Conservation (phyloP, 2,329 filamentous ascomycete species). For the Aspergillus aculeatus region DNA sequence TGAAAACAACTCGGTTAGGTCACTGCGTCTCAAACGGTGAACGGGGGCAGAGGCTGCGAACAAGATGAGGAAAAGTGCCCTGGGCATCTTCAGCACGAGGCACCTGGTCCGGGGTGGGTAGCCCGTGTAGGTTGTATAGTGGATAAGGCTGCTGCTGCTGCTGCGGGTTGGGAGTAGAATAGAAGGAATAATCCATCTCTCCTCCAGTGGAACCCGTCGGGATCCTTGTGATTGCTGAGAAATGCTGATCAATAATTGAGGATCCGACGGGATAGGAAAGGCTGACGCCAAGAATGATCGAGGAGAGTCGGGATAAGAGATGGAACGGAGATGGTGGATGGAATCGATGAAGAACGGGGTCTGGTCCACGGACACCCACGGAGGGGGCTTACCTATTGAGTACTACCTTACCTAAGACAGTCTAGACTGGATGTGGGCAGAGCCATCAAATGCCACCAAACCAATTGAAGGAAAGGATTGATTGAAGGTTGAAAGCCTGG, state of each 20-base stretch:
- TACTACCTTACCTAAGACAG: not conserved
- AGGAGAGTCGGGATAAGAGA: not conserved
- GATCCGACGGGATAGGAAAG: not conserved
- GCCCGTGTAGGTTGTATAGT: constrained; percentile 11
- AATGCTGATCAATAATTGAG: not conserved
- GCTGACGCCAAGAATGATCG: not conserved
- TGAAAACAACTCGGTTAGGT: constrained; percentile 11
- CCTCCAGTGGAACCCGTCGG: not conserved
- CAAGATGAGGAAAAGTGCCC: constrained; percentile 39
- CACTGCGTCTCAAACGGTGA: not conserved
- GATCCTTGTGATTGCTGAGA: not conserved
- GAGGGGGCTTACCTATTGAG: too few species aligned
- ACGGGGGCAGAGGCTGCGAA: constrained; percentile 9
- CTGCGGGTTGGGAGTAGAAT: constrained; percentile 5
- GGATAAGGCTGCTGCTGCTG: constrained; percentile 13
- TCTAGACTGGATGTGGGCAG: not conserved
- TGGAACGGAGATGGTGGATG: not conserved
- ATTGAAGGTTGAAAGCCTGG: too few species aligned
- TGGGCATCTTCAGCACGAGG: constrained; percentile 47
- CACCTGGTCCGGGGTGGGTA: constrained; percentile 28
- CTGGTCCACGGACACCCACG: too few species aligned
- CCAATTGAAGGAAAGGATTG: not conserved
- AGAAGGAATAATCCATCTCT: constrained; percentile 17
- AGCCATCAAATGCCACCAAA: not conserved
- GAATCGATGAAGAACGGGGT: not conserved